These are phyloP conservation scores for Isabelozyma heimii DNA, from an alignment of 805 yeast genomes.

Conservation along the genomic window DNA sequence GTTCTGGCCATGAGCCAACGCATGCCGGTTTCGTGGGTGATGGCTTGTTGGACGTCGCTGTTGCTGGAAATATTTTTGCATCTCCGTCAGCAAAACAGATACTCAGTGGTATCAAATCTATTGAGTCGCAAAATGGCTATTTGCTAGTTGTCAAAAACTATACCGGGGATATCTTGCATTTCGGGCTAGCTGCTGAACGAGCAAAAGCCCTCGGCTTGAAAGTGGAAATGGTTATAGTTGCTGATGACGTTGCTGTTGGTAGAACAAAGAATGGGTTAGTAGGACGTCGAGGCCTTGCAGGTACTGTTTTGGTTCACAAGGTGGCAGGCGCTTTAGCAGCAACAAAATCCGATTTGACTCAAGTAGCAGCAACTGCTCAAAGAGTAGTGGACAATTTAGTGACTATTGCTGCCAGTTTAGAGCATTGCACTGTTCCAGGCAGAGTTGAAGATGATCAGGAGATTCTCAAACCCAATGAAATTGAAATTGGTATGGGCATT, in stretches of 20 bases:
- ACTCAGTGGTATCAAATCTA: conserved; percentile 47
- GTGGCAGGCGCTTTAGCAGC: conserved; percentile 65
- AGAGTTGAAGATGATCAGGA: conserved; percentile 26
- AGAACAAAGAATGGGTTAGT: conserved; percentile 79
- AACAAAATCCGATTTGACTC: conserved; percentile 39
- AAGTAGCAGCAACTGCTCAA: conserved; percentile 50
- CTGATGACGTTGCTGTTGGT: conserved; percentile 91
- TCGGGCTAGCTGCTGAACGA: conserved; percentile 80
- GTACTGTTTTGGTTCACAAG: conserved; percentile 79
- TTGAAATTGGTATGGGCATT: conserved; percentile 88
- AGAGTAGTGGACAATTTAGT: conserved; percentile 59
- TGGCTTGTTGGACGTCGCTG: conserved; percentile 74
- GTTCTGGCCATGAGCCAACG: conserved; percentile 86
- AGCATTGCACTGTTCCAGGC: conserved; percentile 84
- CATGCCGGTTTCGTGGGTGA: conserved; percentile 84
- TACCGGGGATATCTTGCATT: conserved; percentile 86
- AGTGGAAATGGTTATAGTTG: conserved; percentile 67
- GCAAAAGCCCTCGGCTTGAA: conserved; percentile 67
- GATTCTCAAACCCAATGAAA: conserved; percentile 46
- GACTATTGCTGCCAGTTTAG: conserved; percentile 80
- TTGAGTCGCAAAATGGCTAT: conserved; percentile 57
- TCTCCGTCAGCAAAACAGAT: conserved; percentile 84
- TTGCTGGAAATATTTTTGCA: conserved; percentile 81
- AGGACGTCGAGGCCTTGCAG: conserved; percentile 87
- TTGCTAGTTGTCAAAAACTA: conserved; percentile 77